Base-by-base conservation (phyloP, 2,329 filamentous ascomycete genomes). In the Stagonosporopsis vannaccii region DNA sequence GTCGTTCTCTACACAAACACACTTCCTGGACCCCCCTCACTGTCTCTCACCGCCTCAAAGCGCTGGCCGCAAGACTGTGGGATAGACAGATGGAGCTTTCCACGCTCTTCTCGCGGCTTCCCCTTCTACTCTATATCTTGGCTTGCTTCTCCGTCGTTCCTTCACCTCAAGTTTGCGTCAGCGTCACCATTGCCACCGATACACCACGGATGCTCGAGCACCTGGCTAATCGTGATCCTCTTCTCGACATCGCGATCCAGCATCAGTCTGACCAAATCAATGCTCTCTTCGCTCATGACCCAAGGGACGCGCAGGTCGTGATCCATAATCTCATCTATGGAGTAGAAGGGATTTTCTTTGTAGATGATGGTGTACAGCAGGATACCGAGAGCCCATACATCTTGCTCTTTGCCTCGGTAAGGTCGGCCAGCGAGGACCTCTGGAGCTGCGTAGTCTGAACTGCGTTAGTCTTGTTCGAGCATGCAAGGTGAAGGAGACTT, bases 291-390 rank as follows among this genome's bases (percentile, higher is more conserved):
- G 75, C 91, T 92, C 80, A 94, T 87, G 30, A 90, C 85, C 74
- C 91, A 97, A 0, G 95, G 95, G 25, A 99, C 89, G 43, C 95
- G 87, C 56, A 99, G 81, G 67, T 97, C 94, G 70, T 94, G 93
- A 75, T 99, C 95, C 86, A 98, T 96, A 71, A 99, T 99, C 81
- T 99, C 95, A 76, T 99, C 95, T 70, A 98, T 95, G 77, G 90
- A 96, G 83, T 98, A 98, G 77, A 97, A 99, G 0, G 95, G 94
- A 72, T 99, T 99, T 79, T 99, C 95, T 79, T 98, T 99, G 84
- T 99, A 99, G 71, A 98, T 90, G 71, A 99, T 97, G 25, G 95
- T 99, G 81, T 99, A 99, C 13, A 99, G 86, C 23, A 99, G 84
- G 70, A 99, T 98, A 22, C 95, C 95, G 15, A 99, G 84, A 0